phyloP scores from a whole-genome alignment of 2,329 filamentous ascomycete genomes.

The Malbranchea cinnamomea region DNA sequence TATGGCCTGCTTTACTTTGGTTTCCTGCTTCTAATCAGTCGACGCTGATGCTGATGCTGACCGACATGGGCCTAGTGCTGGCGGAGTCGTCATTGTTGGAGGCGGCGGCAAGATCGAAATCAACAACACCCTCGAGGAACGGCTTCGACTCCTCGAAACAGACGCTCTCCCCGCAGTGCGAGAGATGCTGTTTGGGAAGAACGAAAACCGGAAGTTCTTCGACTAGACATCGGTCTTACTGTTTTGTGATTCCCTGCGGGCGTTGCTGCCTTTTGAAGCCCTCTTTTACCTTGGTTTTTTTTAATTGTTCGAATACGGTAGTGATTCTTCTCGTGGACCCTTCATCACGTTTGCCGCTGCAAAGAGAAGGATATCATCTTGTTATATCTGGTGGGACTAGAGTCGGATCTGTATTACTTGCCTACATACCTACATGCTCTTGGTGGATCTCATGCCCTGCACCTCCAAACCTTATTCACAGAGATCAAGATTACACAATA shows the following conservation, averaged over 20 bases:
- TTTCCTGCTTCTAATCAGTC: neutral
- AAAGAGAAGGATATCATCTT: no score
- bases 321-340: no score
- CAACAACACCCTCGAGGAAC: constrained; percentile 94
- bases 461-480: no score
- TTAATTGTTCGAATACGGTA: no score
- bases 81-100: constrained; percentile 67
- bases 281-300: constrained; percentile 1
- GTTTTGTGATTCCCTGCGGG: neutral
- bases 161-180: constrained; percentile 74
- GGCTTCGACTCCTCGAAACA: constrained; percentile 69
- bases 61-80: constrained; percentile 45
- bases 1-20: constrained; percentile 6
- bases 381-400: no score
- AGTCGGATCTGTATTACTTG: no score
- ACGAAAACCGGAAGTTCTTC: constrained; percentile 88
- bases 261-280: constrained; percentile 1
- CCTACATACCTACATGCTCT: no score
- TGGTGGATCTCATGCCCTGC: no score
- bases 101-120: constrained; percentile 89
- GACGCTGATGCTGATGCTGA: neutral
- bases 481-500: no score
- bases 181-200: constrained; percentile 79
- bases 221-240: constrained; percentile 48
- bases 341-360: no score